phyloP scores from a whole-genome alignment of 2,329 filamentous ascomycete genomes.

The Exophiala spinifera region DNA sequence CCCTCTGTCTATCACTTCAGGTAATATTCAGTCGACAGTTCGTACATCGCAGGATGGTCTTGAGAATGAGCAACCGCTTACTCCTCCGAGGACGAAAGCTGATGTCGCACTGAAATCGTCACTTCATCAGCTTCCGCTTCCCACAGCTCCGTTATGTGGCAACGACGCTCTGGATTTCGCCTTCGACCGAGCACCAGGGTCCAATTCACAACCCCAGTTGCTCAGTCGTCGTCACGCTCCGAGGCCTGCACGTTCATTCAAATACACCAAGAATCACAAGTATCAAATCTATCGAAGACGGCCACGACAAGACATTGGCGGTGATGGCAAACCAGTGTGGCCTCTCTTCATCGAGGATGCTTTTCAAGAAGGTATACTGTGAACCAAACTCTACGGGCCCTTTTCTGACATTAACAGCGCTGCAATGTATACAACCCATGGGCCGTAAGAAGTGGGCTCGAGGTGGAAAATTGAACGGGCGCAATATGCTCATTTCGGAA shows the following conservation, averaged over 20 bases:
- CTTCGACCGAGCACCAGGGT: slow-evolving; percentile 6
- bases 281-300: slow-evolving; percentile 45
- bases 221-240: background rate
- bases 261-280: slow-evolving; percentile 31
- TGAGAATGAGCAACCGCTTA: slow-evolving; percentile 24
- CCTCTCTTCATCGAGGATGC: slow-evolving; percentile 47
- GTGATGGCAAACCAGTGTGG: slow-evolving; percentile 46
- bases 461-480: slow-evolving; percentile 54
- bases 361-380: slow-evolving; percentile 44
- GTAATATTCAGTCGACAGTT: slow-evolving; percentile 42
- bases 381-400: too few relatives aligned
- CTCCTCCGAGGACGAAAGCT: background rate
- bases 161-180: slow-evolving; percentile 20
- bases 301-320: slow-evolving; percentile 42
- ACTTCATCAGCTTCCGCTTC: slow-evolving; percentile 15
- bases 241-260: slow-evolving; percentile 8
- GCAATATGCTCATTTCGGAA: slow-evolving; percentile 61
- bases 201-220: slow-evolving; percentile 3
- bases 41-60: slow-evolving; percentile 31
- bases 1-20: slow-evolving; percentile 40
- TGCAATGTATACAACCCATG: slow-evolving; percentile 56
- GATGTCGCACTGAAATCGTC: slow-evolving; percentile 2
- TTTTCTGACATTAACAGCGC: slow-evolving; percentile 35
- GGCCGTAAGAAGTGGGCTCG: slow-evolving; percentile 54
- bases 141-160: slow-evolving; percentile 24